Conservation (phyloP, 2,329 filamentous ascomycete species). For the Nectriaceae sp. region DNA sequence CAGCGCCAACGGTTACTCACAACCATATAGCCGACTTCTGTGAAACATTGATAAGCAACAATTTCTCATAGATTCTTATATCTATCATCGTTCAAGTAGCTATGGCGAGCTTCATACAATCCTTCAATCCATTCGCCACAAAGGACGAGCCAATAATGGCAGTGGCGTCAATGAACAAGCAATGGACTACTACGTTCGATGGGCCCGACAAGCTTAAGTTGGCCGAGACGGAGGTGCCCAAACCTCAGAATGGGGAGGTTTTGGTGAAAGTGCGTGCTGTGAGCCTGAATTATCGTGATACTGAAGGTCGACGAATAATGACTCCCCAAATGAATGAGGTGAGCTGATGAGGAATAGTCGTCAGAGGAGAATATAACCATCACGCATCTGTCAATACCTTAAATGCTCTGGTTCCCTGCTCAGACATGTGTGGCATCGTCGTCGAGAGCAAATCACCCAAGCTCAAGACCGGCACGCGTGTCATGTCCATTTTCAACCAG, state of each 20-base stretch:
- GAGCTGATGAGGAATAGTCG: slow-evolving; percentile 45
- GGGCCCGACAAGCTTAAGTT: slow-evolving; percentile 56
- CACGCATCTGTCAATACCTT: slow-evolving; percentile 52
- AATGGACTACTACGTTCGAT: slow-evolving; percentile 58
- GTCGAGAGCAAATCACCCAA: slow-evolving; percentile 41
- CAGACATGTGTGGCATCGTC: slow-evolving; percentile 69
- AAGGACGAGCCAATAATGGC: slow-evolving; percentile 11
- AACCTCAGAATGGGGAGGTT: slow-evolving; percentile 52
- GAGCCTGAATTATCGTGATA: slow-evolving; percentile 53
- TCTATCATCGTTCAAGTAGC: not conserved
- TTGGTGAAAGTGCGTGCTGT: slow-evolving; percentile 49
- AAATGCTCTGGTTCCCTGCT: slow-evolving; percentile 60
- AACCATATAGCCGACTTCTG: no score
- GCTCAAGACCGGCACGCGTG: slow-evolving; percentile 62
- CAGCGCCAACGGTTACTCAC: no score
- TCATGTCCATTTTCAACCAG: slow-evolving; percentile 66
- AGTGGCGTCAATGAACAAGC: slow-evolving; percentile 36
- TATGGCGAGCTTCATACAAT: slow-evolving; percentile 25
- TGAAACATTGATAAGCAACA: no score
- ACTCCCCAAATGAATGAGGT: not conserved
- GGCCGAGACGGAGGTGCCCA: slow-evolving; percentile 46
- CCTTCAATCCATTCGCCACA: slow-evolving; percentile 22
- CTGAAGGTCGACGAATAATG: slow-evolving; percentile 41
- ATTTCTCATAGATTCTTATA: no score
- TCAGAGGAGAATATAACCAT: slow-evolving; percentile 67